Evolutionary conservation across 1,139 yeast species (phyloP), one percentile per base, ranked within the genome.

Genomic region (Arxiozyma bovina): DNA sequence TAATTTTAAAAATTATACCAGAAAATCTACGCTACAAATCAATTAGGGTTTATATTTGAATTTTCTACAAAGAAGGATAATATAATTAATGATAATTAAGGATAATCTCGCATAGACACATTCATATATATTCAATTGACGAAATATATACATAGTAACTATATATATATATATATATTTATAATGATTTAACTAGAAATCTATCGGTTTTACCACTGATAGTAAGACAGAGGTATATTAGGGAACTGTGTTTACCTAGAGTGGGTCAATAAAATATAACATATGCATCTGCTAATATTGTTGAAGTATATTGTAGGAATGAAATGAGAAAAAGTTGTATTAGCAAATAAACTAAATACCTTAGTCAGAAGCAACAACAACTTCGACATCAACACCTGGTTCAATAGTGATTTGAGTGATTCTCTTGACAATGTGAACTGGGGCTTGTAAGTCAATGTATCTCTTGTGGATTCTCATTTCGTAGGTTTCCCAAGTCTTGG

Each of bases 391-490:
- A 60, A 80, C 87, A 70, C 84, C 83, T 67, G 79, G 83, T 68
- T 87, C 82, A 91, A 91, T 91, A 56, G 98, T 91, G 66, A 88
- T 76, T 77, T 91, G 93, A 72, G 99, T 91, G 80, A 93, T 89
- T 81, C 86, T 87, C 87, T 87, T 89, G 78, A 94, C 96, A 69
- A 85, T 78, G 66, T 83, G 80, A 74, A 96, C 89, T 77, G 97
- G 96, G 68, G 99, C 96, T 81, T 88, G 94, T 78, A 94, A 84
- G 82, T 93, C 97, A 74, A 93, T 89, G 77, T 89, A 86, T 81
- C 99, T 91, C 94, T 94, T 94, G 96, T 94, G 99, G 83, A 94
- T 90, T 86, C 98, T 90, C 96, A 94, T 88, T 83, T 94, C 99
- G 78, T 85, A 94, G 72, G 95, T 81, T 77, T 94, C 99, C 97